Base-by-base conservation (phyloP, 306 rosid genomes). In the Senna tora region DNA sequence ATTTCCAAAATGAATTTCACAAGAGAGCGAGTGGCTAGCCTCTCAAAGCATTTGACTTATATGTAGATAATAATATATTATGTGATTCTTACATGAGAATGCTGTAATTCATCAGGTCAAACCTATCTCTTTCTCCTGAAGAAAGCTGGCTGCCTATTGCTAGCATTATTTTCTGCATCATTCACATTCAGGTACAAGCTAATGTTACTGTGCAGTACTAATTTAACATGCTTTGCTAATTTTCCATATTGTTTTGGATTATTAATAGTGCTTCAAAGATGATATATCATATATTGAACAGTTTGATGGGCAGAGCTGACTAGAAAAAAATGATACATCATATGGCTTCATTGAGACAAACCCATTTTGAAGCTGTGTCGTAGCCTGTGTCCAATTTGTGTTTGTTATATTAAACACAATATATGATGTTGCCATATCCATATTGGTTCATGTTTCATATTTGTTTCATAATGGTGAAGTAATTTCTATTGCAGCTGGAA, bases 101-200 rank as follows among this genome's bases (percentile, higher is more conserved):
- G 58, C 69, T 16, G 1, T 52, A 43, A 32, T 79, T 77, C 71
- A 53, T 72, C 75, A 94, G 97, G 85, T 76, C 97, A 47, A 94
- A 91, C 80, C 81, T 94, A 76, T 86, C 90, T 1, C 30, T 91
- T 58, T 91, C 96, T 0, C 95, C 96, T 2, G 96, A 94, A 68
- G 98, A 94, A 56, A 91, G 96, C 66, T 94, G 97, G 98, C 85
- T 91, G 74, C 97, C 98, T 33, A 85, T 94, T 68, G 93, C 88
- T 57, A 89, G 99, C 88, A 89, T 94, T 66, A 56, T 94, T 32
- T 83, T 89, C 82, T 82, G 99, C 90, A 79, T 91, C 13, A 70
- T 88, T 84, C 99, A 94, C 65, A 65, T 89, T 76, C 99, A 94
- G 99, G 99, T 90, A 84, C 52, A 36, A 52, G 34, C 33, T 62